Percentiles rank a stretch among this genome's conserved stretches.
Evolutionary conservation across 1,284 basidiomycete genomes (phyloP).

Genomic region (Thecaphora frezii): DNA sequence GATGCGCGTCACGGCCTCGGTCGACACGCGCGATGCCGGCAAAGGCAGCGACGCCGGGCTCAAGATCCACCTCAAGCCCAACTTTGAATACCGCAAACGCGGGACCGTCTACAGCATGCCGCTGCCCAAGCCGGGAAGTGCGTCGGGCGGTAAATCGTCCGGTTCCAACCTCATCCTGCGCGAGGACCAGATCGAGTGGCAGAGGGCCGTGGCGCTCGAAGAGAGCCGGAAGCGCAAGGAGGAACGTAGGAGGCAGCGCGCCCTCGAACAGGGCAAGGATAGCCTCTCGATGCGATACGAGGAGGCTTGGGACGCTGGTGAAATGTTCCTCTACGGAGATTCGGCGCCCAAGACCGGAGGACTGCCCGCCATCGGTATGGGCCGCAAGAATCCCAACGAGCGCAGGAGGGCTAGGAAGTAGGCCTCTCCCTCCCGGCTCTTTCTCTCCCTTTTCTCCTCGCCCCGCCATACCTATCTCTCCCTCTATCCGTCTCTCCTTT

Average conservation of each 20-base stretch:
- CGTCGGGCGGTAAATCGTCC: constrained; percentile 41
- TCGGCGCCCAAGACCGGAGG: constrained; percentile 24
- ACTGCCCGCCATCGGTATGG: constrained; percentile 53
- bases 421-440: no score
- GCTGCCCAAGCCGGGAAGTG: constrained; percentile 75
- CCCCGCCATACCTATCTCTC: no score
- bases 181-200: constrained; percentile 58
- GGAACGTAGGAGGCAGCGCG: constrained; percentile 22
- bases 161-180: constrained; percentile 48
- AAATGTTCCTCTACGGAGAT: constrained; percentile 43
- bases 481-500: no score
- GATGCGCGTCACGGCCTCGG: constrained; percentile 83
- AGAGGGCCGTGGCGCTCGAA: constrained; percentile 45
- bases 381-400: constrained; percentile 56
- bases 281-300: constrained; percentile 50
- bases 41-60: constrained; percentile 28
- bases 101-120: constrained; percentile 94
- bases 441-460: no score
- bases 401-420: constrained; percentile 13
- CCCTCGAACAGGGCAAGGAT: constrained; percentile 48
- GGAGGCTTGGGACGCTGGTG: constrained; percentile 52
- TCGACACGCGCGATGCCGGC: constrained; percentile 22
- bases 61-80: constrained; percentile 55
- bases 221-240: constrained; percentile 48
- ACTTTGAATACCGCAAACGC: constrained; percentile 85